phyloP scores from a whole-genome alignment of 2,329 filamentous ascomycete genomes.

The Aureobasidium vineae region DNA sequence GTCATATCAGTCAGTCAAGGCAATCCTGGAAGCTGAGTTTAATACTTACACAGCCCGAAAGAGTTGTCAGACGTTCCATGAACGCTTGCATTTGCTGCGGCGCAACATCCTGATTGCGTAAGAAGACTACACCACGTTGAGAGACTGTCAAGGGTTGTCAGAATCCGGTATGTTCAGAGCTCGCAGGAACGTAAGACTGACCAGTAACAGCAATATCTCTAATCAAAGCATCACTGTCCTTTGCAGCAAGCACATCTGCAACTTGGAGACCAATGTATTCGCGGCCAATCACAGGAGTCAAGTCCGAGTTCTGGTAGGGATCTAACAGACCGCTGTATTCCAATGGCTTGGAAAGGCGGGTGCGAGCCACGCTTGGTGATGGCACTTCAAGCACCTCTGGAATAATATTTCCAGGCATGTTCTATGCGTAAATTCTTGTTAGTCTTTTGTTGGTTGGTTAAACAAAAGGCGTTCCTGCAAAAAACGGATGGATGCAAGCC shows the following conservation, averaged over 20 bases:
- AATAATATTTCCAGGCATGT: constrained; percentile 25
- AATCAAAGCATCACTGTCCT: constrained; percentile 29
- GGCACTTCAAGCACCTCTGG: constrained; percentile 5
- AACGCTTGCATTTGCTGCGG: constrained; percentile 49
- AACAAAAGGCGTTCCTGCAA: background rate
- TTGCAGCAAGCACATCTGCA: constrained; percentile 26
- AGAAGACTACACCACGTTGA: constrained; percentile 52
- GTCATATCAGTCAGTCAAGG: background rate
- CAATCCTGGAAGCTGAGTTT: constrained; percentile 1
- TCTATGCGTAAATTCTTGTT: background rate
- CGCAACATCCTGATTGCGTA: constrained; percentile 51
- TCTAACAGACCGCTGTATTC: constrained; percentile 25
- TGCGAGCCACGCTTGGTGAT: constrained; percentile 17
- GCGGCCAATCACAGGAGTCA: constrained; percentile 26
- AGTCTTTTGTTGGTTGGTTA: background rate
- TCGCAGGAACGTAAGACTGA: background rate
- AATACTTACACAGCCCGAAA: constrained; percentile 44
- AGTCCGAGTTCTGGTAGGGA: constrained; percentile 16
- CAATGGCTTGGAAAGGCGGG: constrained; percentile 23
- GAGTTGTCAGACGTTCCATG: constrained; percentile 45
- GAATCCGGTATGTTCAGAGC: background rate
- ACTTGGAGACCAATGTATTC: constrained; percentile 29
- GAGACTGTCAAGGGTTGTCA: constrained; percentile 39
- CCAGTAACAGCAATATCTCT: constrained; percentile 29
- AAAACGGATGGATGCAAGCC: constrained; percentile 9